Evolutionary conservation across 1,284 basidiomycete species (phyloP).

Genomic region (Melampsora americana): DNA sequence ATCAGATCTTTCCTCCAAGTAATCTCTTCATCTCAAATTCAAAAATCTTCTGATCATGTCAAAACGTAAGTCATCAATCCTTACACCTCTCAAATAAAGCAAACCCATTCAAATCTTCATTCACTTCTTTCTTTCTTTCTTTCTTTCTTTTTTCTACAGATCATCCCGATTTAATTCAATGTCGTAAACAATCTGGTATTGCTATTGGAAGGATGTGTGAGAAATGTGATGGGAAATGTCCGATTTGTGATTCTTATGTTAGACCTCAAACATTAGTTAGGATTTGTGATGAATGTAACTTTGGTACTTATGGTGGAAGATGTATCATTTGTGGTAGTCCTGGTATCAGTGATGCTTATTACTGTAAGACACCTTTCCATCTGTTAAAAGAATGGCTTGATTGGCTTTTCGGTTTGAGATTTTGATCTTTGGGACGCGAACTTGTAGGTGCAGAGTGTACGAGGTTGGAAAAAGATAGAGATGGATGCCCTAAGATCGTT

Average conservation of each 20-base stretch:
- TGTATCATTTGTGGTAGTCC: conserved; percentile 88
- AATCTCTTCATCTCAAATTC: too few relatives aligned
- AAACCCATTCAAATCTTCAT: too few relatives aligned
- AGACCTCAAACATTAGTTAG: conserved; percentile 94
- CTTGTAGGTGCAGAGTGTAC: conserved; percentile 63
- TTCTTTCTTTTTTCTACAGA: conserved; percentile 47
- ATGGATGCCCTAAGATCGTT: conserved; percentile 98
- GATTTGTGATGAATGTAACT: conserved; percentile 99
- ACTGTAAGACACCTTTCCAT: conserved; percentile 69
- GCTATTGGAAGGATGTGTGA: conserved; percentile 96
- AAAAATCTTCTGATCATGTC: too few relatives aligned
- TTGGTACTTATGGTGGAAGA: conserved; percentile 86
- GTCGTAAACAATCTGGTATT: conserved; percentile 90
- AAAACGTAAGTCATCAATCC: too few relatives aligned
- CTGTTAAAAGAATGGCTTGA: neutral
- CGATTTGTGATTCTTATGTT: conserved; percentile 98
- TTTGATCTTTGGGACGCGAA: conserved; percentile 1
- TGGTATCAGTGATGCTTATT: conserved; percentile 97
- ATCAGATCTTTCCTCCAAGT: too few relatives aligned
- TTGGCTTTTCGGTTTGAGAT: neutral
- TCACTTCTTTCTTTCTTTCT: too few relatives aligned
- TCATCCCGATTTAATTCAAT: conserved; percentile 83
- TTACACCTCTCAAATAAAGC: too few relatives aligned
- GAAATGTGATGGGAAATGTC: conserved; percentile 99
- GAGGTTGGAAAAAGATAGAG: conserved; percentile 90